phyloP scores from a whole-genome alignment of 345 rosid genomes.

The Ceriops zippeliana region DNA sequence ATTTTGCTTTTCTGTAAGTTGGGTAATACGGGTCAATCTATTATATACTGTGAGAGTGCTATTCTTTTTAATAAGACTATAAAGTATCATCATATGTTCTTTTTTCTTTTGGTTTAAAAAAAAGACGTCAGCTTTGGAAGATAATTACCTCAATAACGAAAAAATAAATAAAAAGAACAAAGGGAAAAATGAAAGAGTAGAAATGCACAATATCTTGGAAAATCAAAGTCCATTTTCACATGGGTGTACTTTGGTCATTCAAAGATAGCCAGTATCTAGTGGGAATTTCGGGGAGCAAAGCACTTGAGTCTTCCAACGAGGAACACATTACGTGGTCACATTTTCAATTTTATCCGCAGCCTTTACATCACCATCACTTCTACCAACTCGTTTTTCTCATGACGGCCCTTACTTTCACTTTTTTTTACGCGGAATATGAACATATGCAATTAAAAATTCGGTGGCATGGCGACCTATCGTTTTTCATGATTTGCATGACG shows the following conservation, averaged over 20 bases:
- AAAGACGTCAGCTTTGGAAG: not conserved
- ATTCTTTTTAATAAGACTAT: too few species aligned
- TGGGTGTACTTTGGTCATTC: not conserved
- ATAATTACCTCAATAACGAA: not conserved
- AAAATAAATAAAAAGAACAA: not conserved
- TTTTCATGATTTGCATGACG: not conserved
- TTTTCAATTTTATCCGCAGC: not conserved
- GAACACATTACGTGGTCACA: slow-evolving; percentile 4
- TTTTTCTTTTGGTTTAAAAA: too few species aligned
- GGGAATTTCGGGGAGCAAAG: not conserved
- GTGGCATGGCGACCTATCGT: not conserved
- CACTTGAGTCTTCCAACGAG: slow-evolving; percentile 5
- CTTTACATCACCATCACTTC: slow-evolving; percentile 3
- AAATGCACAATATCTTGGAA: not conserved
- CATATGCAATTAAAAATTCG: not conserved
- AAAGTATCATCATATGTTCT: too few species aligned
- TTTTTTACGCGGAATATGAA: too few species aligned
- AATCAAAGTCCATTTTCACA: not conserved
- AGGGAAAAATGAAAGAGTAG: not conserved
- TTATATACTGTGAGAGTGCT: too few species aligned
- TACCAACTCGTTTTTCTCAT: not conserved
- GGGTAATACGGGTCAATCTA: too few species aligned
- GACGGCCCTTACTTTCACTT: not conserved
- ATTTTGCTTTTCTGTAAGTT: too few species aligned
- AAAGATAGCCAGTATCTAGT: not conserved